These are phyloP conservation scores for Onygena corvina DNA, from an alignment of 2,329 filamentous ascomycete genomes.

Conservation along the genomic window DNA sequence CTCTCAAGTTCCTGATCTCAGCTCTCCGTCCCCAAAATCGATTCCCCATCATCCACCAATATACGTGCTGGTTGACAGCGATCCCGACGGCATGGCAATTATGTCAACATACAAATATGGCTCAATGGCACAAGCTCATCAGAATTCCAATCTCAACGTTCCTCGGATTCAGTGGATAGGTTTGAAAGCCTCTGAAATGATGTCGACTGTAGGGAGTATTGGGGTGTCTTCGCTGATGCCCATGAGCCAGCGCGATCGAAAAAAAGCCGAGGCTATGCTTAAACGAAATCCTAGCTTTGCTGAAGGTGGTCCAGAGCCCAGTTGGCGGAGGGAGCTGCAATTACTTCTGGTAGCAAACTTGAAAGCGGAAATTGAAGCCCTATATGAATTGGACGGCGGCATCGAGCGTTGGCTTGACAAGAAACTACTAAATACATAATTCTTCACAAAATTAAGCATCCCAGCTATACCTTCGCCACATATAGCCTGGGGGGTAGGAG, in stretches of 20 bases:
- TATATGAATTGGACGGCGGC: conserved; percentile 35
- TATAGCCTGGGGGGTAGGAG: too few species aligned
- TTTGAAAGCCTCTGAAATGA: conserved; percentile 34
- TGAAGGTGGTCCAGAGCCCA: conserved; percentile 33
- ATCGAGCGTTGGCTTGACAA: conserved; percentile 35
- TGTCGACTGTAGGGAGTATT: conserved; percentile 18
- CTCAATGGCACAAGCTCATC: conserved; percentile 44
- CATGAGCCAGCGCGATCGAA: conserved; percentile 44
- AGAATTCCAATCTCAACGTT: conserved; percentile 38
- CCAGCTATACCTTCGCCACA: too few species aligned
- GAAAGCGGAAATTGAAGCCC: conserved; percentile 51
- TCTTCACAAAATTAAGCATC: neutral
- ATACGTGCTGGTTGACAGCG: conserved; percentile 47
- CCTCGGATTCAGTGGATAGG: conserved; percentile 47
- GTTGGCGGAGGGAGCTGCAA: conserved; percentile 44
- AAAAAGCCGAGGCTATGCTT: conserved; percentile 45
- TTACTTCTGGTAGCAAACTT: conserved; percentile 50
- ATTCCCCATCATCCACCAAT: conserved; percentile 23
- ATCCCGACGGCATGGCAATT: conserved; percentile 52
- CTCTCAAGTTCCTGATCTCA: neutral
- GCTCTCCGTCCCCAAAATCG: neutral
- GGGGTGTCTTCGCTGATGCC: conserved; percentile 29
- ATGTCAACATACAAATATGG: conserved; percentile 53
- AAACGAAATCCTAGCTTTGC: conserved; percentile 32
- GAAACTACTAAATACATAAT: neutral